Conservation (phyloP, 2,329 filamentous ascomycete species). For the Botryotinia calthae region DNA sequence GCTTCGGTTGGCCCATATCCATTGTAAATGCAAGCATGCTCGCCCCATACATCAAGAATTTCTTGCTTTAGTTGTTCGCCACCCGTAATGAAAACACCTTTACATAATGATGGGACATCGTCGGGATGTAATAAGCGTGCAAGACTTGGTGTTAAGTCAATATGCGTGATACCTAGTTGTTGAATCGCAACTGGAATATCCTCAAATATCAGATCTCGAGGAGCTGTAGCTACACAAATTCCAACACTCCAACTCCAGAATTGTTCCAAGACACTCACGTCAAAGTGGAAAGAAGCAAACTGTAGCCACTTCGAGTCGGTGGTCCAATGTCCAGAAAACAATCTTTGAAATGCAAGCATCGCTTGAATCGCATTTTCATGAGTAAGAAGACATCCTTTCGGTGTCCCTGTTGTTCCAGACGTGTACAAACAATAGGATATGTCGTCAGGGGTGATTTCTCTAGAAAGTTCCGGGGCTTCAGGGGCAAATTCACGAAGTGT, state of each 20-base stretch:
- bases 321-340: conserved; percentile 76
- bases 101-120: conserved; percentile 75
- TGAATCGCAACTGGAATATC: conserved; percentile 74
- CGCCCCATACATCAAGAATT: conserved; percentile 82
- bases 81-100: conserved; percentile 88
- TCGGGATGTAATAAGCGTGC: conserved; percentile 75
- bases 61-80: conserved; percentile 87
- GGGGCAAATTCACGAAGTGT: conserved; percentile 22
- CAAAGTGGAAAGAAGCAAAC: conserved; percentile 92
- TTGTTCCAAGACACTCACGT: conserved; percentile 89
- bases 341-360: conserved; percentile 77
- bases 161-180: conserved; percentile 75
- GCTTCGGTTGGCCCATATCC: conserved; percentile 90
- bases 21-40: conserved; percentile 80
- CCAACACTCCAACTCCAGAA: conserved; percentile 96
- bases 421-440: conserved; percentile 41
- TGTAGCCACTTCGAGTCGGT: conserved; percentile 77
- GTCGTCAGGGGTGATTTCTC: conserved; percentile 32
- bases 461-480: conserved; percentile 31
- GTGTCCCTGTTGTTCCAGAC: conserved; percentile 41
- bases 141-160: conserved; percentile 86
- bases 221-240: conserved; percentile 78
- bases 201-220: conserved; percentile 80
- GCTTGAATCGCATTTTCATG: conserved; percentile 88
- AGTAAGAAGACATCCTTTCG: conserved; percentile 68